phyloP scores from a whole-genome alignment of 257 asterid genomes.

The Linderniella brevidens region DNA sequence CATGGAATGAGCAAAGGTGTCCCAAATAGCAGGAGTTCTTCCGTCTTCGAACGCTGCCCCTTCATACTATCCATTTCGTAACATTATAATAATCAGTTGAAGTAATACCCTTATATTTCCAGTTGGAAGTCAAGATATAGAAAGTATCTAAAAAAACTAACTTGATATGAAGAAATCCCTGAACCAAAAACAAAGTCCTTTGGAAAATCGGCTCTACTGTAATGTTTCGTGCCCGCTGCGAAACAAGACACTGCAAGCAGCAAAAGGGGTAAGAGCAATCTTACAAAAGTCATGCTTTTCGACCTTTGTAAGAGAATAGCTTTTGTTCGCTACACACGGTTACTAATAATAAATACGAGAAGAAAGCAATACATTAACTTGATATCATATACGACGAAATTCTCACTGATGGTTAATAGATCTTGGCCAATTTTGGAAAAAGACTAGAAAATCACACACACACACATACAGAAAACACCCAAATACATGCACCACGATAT shows the following conservation, averaged over 20 bases:
- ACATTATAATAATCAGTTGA: not conserved
- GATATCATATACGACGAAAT: too few relatives aligned
- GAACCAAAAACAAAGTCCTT: conserved; percentile 34
- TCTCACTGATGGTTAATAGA: too few relatives aligned
- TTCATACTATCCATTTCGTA: conserved; percentile 13
- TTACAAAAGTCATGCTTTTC: too few relatives aligned
- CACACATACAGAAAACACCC: too few relatives aligned
- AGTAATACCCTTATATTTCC: not conserved
- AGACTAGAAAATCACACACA: too few relatives aligned
- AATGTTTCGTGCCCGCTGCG: conserved; percentile 9
- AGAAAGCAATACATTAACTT: too few relatives aligned
- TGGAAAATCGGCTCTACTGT: conserved; percentile 27
- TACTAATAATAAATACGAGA: too few relatives aligned
- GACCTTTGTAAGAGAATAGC: too few relatives aligned
- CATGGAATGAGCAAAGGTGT: conserved; percentile 23
- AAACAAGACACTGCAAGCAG: not conserved
- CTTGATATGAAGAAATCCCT: conserved; percentile 32
- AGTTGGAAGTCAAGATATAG: not conserved
- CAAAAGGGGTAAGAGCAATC: not conserved
- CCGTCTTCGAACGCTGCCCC: conserved; percentile 35
- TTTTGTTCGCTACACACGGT: too few relatives aligned
- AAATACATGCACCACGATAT: too few relatives aligned
- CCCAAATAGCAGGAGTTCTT: conserved; percentile 34
- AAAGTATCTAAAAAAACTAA: conserved; percentile 4
- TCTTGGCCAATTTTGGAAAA: too few relatives aligned